These are phyloP conservation scores for Globisporangium mamillatum DNA, from an alignment of 352 stramenopile genomes.

Conservation along the genomic window DNA sequence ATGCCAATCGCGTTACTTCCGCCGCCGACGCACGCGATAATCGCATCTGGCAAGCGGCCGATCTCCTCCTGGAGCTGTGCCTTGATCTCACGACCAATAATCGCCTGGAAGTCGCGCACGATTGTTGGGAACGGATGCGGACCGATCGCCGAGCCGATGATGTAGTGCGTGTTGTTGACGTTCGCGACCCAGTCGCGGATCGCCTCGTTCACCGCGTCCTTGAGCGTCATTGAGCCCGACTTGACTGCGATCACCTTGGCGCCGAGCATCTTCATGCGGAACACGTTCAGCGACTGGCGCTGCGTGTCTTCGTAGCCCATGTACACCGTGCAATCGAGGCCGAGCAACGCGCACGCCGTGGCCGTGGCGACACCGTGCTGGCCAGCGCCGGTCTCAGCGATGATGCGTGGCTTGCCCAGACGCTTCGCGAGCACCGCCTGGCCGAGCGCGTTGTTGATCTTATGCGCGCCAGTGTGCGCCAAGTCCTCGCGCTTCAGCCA, in stretches of 20 bases:
- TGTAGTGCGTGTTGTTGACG: slow-evolving; percentile 97
- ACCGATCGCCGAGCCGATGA: slow-evolving; percentile 97
- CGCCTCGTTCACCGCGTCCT: slow-evolving; percentile 98
- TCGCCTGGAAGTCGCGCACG: slow-evolving; percentile 97
- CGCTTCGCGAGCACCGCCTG: slow-evolving; percentile 95
- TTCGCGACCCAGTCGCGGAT: slow-evolving; percentile 99
- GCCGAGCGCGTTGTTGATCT: slow-evolving; percentile 99
- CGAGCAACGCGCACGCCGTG: slow-evolving; percentile 95
- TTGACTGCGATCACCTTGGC: slow-evolving; percentile 98
- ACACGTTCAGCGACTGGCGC: slow-evolving; percentile 97
- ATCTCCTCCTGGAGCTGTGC: slow-evolving; percentile 94
- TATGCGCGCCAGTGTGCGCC: slow-evolving; percentile 97
- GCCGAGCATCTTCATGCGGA: slow-evolving; percentile 99
- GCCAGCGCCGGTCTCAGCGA: slow-evolving; percentile 97
- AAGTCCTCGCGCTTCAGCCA: slow-evolving; percentile 99
- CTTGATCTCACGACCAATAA: slow-evolving; percentile 95
- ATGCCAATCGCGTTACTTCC: slow-evolving; percentile 99
- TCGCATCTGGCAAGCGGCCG: slow-evolving; percentile 92
- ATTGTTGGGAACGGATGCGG: slow-evolving; percentile 98
- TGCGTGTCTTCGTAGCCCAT: slow-evolving; percentile 98
- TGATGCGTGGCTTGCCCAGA: slow-evolving; percentile 97
- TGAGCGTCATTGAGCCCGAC: slow-evolving; percentile 94
- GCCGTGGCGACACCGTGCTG: slow-evolving; percentile 98
- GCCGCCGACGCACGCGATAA: slow-evolving; percentile 97
- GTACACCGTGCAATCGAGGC: slow-evolving; percentile 97